Percentiles rank a stretch among this genome's conserved stretches.
Conservation (phyloP, 345 rosid species). For the Hirschfeldia incana region DNA sequence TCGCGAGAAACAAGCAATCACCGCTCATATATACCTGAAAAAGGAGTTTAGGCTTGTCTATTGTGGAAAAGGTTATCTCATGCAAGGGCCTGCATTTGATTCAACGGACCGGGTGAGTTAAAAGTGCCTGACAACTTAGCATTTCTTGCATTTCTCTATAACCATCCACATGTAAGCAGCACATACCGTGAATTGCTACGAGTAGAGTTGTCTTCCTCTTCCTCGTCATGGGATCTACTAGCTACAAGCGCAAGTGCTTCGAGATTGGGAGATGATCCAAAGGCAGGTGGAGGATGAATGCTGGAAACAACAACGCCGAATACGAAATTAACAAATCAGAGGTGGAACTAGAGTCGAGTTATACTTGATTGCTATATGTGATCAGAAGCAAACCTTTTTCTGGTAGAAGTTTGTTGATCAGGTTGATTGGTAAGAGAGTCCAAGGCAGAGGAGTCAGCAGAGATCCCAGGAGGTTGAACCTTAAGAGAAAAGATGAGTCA, state of each 20-base stretch:
- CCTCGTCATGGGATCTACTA: constrained; percentile 46
- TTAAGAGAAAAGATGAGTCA: constrained; percentile 45
- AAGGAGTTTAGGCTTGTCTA: constrained; percentile 94
- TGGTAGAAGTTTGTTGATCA: constrained; percentile 41
- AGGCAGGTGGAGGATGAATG: constrained; percentile 96
- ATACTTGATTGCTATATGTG: not conserved
- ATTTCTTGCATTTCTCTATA: no score
- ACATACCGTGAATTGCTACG: constrained; percentile 50
- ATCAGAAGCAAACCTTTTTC: constrained; percentile 51
- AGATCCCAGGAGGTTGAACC: constrained; percentile 65
- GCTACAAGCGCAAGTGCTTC: constrained; percentile 85
- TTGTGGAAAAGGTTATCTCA: constrained; percentile 87
- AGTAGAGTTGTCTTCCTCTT: constrained; percentile 74
- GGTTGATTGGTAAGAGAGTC: constrained; percentile 37
- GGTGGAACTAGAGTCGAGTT: not conserved
- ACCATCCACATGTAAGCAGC: not conserved
- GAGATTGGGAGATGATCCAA: constrained; percentile 94
- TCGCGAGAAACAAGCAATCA: no score
- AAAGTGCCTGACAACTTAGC: no score
- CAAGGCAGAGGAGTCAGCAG: constrained; percentile 42
- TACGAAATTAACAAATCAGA: not conserved
- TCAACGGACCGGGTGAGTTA: no score
- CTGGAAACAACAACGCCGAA: constrained; percentile 40
- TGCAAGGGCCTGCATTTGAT: constrained; percentile 71
- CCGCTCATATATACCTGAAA: constrained; percentile 60